Evolutionary conservation across 768 basidiomycete species (phyloP).

Genomic region (Boletus vinaceobasis): DNA sequence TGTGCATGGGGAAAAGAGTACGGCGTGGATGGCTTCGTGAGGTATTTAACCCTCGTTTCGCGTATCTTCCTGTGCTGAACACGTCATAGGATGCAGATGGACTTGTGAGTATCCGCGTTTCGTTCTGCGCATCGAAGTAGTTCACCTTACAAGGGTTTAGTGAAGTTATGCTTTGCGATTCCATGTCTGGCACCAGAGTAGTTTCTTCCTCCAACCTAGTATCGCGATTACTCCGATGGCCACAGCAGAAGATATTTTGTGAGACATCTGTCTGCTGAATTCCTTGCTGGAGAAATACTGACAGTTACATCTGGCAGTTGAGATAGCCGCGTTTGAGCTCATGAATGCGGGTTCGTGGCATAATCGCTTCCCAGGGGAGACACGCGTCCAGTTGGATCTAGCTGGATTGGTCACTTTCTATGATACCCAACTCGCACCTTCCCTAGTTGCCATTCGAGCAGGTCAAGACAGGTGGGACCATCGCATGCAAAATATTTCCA

Average conservation of each 20-base stretch:
- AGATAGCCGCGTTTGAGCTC: constrained; percentile 4
- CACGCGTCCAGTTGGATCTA: constrained; percentile 20
- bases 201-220: constrained; percentile 39
- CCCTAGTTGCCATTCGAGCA: constrained; percentile 12
- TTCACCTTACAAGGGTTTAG: constrained; percentile 17
- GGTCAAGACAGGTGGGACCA: constrained; percentile 20
- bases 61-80: constrained; percentile 12
- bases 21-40: constrained; percentile 36
- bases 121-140: not conserved
- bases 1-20: constrained; percentile 33
- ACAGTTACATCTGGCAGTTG: not conserved
- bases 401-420: constrained; percentile 25
- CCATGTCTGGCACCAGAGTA: constrained; percentile 17
- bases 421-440: constrained; percentile 20
- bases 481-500: constrained; percentile 12
- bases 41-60: constrained; percentile 24
- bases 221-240: not conserved
- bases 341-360: constrained; percentile 24
- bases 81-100: constrained; percentile 35
- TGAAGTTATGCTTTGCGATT: constrained; percentile 46
- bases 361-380: constrained; percentile 25
- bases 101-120: constrained; percentile 38
- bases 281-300: not conserved
- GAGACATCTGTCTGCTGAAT: not conserved
- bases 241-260: not conserved